Percentiles rank a stretch among this genome's conserved stretches.
Evolutionary conservation across 345 rosid genomes (phyloP).

Genomic region (Mallotus nudiflorus): DNA sequence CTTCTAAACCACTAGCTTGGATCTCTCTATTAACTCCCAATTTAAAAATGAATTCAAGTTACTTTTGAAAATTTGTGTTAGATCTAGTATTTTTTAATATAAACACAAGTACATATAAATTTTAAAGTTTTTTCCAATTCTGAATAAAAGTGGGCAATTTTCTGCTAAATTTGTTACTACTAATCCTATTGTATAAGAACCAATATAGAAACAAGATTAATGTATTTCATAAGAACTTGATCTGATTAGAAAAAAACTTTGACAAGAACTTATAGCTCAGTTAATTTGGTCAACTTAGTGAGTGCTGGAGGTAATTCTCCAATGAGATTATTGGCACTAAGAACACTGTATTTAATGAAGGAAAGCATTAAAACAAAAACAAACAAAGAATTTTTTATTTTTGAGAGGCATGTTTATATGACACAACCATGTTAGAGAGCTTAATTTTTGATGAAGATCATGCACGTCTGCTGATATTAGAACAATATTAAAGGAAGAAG

Average conservation of each 20-base stretch:
- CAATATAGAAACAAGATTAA: background rate
- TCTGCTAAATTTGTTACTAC: slow-evolving; percentile 17
- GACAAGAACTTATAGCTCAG: slow-evolving; percentile 14
- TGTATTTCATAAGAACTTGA: no score
- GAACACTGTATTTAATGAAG: slow-evolving; percentile 7
- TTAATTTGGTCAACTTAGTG: slow-evolving; percentile 2
- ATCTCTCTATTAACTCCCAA: slow-evolving; percentile 14
- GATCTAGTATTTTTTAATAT: background rate
- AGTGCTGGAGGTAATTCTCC: slow-evolving; percentile 17
- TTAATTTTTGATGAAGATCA: no score
- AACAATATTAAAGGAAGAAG: no score
- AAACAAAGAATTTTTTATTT: no score
- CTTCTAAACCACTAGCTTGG: slow-evolving; percentile 19
- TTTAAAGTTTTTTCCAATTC: slow-evolving; percentile 10
- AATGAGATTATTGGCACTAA: slow-evolving; percentile 20
- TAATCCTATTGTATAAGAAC: slow-evolving; percentile 18
- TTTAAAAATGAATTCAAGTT: background rate
- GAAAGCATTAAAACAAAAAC: no score
- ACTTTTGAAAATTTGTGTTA: background rate
- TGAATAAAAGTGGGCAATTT: slow-evolving; percentile 12
- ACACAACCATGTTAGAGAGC: no score
- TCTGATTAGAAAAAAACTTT: no score
- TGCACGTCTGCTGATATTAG: no score
- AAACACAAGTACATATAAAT: background rate
- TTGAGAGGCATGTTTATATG: no score